Conservation (phyloP, 2,329 filamentous ascomycete species). For the Penicillium sp. region DNA sequence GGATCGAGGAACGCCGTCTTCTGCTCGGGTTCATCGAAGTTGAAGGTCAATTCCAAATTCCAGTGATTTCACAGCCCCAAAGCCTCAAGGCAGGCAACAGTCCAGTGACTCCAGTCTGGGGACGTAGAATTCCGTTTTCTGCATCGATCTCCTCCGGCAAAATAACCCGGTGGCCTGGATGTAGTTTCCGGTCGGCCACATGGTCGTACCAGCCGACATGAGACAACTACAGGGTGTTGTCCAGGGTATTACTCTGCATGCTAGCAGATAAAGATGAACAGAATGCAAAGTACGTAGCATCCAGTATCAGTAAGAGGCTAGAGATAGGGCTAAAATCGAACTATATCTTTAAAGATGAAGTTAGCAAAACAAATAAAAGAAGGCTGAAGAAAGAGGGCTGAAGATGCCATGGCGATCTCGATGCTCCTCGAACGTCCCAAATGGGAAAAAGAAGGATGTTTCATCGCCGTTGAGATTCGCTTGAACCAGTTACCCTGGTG, state of each 20-base stretch:
- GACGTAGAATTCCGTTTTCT: background rate
- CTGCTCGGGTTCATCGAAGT: background rate
- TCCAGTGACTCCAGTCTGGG: background rate
- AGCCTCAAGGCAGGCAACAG: conserved; percentile 1
- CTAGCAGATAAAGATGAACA: background rate
- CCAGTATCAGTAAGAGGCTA: background rate
- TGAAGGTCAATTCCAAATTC: background rate
- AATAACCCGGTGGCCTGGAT: background rate
- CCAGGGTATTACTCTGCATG: background rate
- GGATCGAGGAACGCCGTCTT: background rate
- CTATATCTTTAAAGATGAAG: background rate
- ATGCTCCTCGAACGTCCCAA: background rate
- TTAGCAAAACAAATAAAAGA: background rate
- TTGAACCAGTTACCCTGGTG: conserved; percentile 10
- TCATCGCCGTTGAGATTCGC: conserved; percentile 12
- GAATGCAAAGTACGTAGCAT: background rate
- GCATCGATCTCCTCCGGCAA: background rate
- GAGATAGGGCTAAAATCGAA: background rate
- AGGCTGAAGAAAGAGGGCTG: background rate
- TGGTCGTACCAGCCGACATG: background rate
- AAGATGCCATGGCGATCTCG: background rate
- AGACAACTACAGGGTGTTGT: background rate
- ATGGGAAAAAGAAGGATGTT: conserved; percentile 12
- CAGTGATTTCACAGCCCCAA: background rate
- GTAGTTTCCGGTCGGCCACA: conserved; percentile 5